Evolutionary conservation across 768 basidiomycete species (phyloP), one percentile per base, ranked within the genome.

Genomic region (Tylopilus felleus): DNA sequence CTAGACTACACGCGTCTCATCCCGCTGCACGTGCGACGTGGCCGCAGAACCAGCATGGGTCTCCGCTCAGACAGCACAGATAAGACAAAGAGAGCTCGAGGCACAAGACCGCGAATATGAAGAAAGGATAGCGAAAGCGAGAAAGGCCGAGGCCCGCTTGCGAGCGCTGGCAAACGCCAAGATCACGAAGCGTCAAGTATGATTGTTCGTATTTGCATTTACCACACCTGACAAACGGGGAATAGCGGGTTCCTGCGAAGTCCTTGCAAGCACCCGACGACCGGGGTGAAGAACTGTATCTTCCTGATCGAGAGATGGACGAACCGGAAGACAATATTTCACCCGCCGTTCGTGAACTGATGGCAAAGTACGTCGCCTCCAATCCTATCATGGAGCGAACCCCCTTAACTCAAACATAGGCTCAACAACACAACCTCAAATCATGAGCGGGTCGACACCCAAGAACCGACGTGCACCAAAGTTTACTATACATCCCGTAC

Each of bases 401-500:
- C 21, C 14, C 2, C 25, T 41, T 55, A 35, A 56, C 51, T 43
- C 10, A 23, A 36, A 53, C 49, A 28, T 40, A 66, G 69, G 55
- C 51, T 71, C 2, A 45, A 55, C 29, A 59, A 41, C 1, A 31
- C 55, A 1, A 25, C 7, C 29, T 57, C 59, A 22, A 43, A 22
- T 27, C 45, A 50, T 46, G 43, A 62, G 19, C 53, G 31, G 21
- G 33, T 38, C 9, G 56, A 58, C 28, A 52, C 60, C 28, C 73
- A 74, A 42, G 85, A 85, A 53, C 77, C 78, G 16, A 77, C 79
- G 5, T 89, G 87, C 64, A 87, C 83, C 35, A 90, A 93, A 76
- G 86, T 98, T 56, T 97, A 84, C 69, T 97, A 95, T 65, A 90
- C 95, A 0, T 98, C 97, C 0, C 79, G 96, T 29, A 99, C 96